Evolutionary conservation across 352 stramenopile genomes (phyloP).

Genomic region (Globisporangium spiculum): DNA sequence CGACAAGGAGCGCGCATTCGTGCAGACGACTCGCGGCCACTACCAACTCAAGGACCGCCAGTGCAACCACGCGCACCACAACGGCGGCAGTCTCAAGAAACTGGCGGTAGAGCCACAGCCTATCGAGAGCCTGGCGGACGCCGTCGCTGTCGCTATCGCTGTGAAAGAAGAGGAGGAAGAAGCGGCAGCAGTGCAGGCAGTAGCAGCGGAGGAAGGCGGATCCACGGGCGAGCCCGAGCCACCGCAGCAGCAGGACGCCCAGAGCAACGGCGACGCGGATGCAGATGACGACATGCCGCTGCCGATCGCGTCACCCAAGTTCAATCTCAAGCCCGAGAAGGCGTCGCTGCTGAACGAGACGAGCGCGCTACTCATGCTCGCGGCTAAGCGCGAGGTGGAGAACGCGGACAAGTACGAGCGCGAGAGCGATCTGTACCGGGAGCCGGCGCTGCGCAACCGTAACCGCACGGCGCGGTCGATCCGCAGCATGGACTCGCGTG

Average conservation of each 20-base stretch:
- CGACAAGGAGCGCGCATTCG: constrained; percentile 78
- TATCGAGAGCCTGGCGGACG: constrained; percentile 12
- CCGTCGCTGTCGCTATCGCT: constrained; percentile 12
- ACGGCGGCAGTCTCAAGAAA: constrained; percentile 7
- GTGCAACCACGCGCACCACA: constrained; percentile 39
- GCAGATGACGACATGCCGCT: constrained; percentile 4
- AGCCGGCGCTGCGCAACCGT: constrained; percentile 51
- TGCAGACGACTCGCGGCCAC: constrained; percentile 33
- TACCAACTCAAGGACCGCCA: constrained; percentile 35
- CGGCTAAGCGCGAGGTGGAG: constrained; percentile 31
- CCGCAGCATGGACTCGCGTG: constrained; percentile 12
- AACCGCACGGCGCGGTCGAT: constrained; percentile 19
- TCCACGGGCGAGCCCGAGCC: constrained; percentile 17
- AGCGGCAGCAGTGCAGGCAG: neutral
- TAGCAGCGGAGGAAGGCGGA: neutral
- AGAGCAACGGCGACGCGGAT: neutral
- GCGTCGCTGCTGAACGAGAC: constrained; percentile 22
- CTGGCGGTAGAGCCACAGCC: constrained; percentile 4
- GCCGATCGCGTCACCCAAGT: constrained; percentile 5
- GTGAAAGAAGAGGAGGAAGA: neutral
- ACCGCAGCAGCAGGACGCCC: neutral
- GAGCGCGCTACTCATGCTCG: constrained; percentile 37
- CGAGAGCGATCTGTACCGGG: constrained; percentile 72
- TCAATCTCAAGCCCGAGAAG: constrained; percentile 13
- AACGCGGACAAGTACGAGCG: constrained; percentile 28